Evolutionary conservation across 2,329 filamentous ascomycete species (phyloP), one percentile per base, ranked within the genome.

Genomic region (Xylaria sp.): DNA sequence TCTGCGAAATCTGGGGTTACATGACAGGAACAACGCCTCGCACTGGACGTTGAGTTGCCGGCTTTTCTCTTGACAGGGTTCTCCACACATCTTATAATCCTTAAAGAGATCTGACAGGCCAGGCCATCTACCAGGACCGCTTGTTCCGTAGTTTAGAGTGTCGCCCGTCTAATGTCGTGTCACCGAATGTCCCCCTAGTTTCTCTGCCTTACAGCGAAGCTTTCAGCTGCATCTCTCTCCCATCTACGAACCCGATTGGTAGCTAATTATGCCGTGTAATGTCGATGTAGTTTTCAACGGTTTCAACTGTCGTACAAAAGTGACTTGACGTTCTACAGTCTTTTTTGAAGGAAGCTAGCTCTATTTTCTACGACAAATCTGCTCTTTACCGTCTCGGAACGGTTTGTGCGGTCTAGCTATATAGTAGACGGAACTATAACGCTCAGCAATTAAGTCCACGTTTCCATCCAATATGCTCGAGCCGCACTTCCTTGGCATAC

Each of bases 1-100:
- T 4, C 24, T 69, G 67, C 64, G 64, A 71, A 68, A 70, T 72
- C 62, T 72, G 54, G 45, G 68, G 68, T 65, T 68, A 63, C 61
- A 67, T 69, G 64, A 57, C 51, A 64, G 61, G 51, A 61, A 58
- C 61, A 39, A 54, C 36, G 60, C 36, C 4, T 42, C 21, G 56
- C 45, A 59, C 36, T 11, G 63, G 60, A 69, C 69, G 42, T 65
- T 61, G 34, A 69, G 56, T 48, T 62, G 62, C 65, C 54, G 68
- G 61, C 68, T 47, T 45, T 65, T 65, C 51, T 68, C 39, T 50
- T 27, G 65, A 71, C 73, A 72, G 62, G 73, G 69, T 76, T 76
- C 75, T 75, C 75, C 75, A 73, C 73, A 72, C 47, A 61, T 68
- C 53, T 68, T 51, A 67, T 63, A 47, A 30, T 51, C 55, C 51